A percentile compares a stretch with the other conserved stretches of the same genome.
Evolutionary conservation across 768 basidiomycete species (phyloP).

Genomic region (Cystofilobasidium ferigula): DNA sequence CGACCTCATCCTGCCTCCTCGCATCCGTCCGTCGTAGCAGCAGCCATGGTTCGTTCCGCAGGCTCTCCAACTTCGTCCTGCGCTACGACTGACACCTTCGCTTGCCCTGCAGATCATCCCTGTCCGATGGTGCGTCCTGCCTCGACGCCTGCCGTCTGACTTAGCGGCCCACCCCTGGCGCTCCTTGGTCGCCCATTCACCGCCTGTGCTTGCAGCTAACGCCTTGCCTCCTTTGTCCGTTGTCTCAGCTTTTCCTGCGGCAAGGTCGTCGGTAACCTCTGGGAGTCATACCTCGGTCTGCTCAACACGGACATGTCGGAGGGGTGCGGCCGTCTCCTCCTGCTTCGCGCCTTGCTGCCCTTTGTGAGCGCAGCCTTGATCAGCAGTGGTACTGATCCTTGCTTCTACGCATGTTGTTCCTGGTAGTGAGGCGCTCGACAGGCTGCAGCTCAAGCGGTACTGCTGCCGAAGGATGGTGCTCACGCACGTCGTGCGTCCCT

Average conservation of each 20-base stretch:
- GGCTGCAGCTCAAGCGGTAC: conserved; percentile 53
- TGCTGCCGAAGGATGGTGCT: conserved; percentile 96
- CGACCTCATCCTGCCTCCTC: too few species aligned
- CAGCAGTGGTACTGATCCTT: neutral
- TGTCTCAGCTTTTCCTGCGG: conserved; percentile 72
- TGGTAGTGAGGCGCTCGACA: conserved; percentile 22
- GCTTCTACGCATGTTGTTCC: conserved; percentile 13
- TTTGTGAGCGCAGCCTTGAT: neutral
- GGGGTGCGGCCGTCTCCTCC: conserved; percentile 51
- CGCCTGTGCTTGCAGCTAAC: neutral
- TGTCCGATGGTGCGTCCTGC: conserved; percentile 22
- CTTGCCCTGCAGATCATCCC: conserved; percentile 28
- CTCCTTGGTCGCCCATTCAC: neutral
- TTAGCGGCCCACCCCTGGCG: neutral
- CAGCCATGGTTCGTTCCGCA: too few species aligned
- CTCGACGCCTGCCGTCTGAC: neutral
- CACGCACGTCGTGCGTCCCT: conserved; percentile 50
- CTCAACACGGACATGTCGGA: conserved; percentile 71
- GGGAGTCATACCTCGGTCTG: conserved; percentile 75
- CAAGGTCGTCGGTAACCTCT: conserved; percentile 93
- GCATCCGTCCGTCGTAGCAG: too few species aligned
- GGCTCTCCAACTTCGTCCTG: too few species aligned
- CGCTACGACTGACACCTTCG: too few species aligned
- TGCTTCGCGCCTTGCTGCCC: too few species aligned
- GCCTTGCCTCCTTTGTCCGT: neutral